Evolutionary conservation across 2,329 filamentous ascomycete genomes (phyloP).

Genomic region (Emmonsia crescens): DNA sequence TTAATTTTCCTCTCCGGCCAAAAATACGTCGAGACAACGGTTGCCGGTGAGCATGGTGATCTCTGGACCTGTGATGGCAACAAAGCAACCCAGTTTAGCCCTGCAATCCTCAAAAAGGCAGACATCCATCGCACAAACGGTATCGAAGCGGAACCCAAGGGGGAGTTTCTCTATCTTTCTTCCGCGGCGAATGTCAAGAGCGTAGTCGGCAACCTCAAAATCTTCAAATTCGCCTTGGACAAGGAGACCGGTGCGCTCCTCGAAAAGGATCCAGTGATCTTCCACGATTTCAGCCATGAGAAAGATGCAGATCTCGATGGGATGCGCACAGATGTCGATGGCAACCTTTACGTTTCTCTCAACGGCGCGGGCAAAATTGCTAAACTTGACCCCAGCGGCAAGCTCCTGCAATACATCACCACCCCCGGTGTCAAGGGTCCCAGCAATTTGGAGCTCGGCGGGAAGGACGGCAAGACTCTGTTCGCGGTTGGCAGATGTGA

Average conservation of each 20-base stretch:
- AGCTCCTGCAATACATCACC: background rate
- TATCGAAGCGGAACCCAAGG: slow-evolving; percentile 2
- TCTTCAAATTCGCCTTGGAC: slow-evolving; percentile 4
- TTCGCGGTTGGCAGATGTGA: slow-evolving; percentile 2
- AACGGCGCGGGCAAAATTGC: background rate
- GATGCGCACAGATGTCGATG: slow-evolving; percentile 4
- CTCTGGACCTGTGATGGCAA: slow-evolving; percentile 1
- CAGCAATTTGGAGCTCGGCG: slow-evolving; percentile 1
- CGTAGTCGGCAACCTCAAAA: background rate
- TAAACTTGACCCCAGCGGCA: background rate
- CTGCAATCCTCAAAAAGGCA: slow-evolving; percentile 1
- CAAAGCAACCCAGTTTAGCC: slow-evolving; percentile 2
- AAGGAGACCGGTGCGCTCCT: background rate
- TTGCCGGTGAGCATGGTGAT: slow-evolving; percentile 1
- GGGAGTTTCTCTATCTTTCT: slow-evolving; percentile 1
- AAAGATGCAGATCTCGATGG: slow-evolving; percentile 1
- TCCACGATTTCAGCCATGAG: background rate
- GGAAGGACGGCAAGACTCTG: background rate
- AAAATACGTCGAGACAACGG: background rate
- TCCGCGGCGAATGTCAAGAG: background rate
- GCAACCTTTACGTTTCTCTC: slow-evolving; percentile 1
- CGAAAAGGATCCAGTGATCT: background rate
- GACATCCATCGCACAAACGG: slow-evolving; percentile 4
- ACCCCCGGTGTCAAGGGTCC: slow-evolving; percentile 1
- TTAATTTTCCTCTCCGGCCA: slow-evolving; percentile 5